phyloP scores from a whole-genome alignment of 768 basidiomycete species.

The Auriscalpium vulgare region DNA sequence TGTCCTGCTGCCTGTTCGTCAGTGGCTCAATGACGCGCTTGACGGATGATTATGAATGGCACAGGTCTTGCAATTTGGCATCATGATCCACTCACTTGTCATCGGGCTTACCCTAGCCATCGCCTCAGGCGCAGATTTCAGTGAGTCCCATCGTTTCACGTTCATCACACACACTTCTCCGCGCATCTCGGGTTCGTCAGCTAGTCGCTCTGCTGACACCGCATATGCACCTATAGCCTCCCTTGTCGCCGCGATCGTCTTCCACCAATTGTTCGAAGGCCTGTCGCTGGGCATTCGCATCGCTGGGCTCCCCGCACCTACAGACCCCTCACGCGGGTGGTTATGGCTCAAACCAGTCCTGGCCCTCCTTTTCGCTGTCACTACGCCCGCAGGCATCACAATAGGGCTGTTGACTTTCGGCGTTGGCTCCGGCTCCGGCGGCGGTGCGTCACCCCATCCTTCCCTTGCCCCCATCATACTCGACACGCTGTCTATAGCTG shows the following conservation, averaged over 20 bases:
- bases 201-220: not conserved
- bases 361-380: conserved; percentile 60
- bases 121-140: conserved; percentile 60
- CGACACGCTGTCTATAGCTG: not conserved
- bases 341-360: conserved; percentile 41
- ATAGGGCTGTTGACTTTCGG: conserved; percentile 46
- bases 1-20: not conserved
- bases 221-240: conserved; percentile 37
- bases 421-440: conserved; percentile 20
- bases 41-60: not conserved
- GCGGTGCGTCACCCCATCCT: conserved; percentile 17
- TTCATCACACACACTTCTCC: not conserved
- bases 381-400: conserved; percentile 63
- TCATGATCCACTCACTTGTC: conserved; percentile 79
- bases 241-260: conserved; percentile 64
- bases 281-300: conserved; percentile 78
- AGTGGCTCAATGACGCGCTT: not conserved
- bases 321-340: conserved; percentile 12
- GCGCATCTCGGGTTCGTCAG: not conserved
- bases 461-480: not conserved
- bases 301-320: conserved; percentile 47
- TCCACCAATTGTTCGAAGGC: conserved; percentile 83
- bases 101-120: conserved; percentile 75
- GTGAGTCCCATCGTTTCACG: conserved; percentile 32
- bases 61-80: conserved; percentile 74